Conservation (phyloP, 139 green algal species). For the Limnomonas spitsbergensis region DNA sequence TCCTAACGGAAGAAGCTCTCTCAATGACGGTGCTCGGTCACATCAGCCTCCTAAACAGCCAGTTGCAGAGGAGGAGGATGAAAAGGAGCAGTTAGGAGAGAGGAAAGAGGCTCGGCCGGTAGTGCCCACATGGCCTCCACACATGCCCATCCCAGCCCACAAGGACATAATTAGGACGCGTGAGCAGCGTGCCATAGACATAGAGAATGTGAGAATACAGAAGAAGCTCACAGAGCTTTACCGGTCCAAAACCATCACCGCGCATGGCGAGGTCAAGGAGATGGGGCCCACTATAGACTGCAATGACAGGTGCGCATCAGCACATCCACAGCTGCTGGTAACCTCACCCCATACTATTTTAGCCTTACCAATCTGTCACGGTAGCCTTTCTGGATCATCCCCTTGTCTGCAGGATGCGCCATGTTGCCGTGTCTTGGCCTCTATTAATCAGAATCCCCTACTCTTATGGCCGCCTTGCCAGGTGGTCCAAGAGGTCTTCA, state of each 20-base stretch:
- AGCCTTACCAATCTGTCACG: too few species aligned
- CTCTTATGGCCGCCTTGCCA: too few species aligned
- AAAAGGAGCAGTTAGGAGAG: too few species aligned
- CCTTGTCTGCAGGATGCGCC: too few species aligned
- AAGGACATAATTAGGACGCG: not conserved
- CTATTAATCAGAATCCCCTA: too few species aligned
- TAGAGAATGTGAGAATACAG: not conserved
- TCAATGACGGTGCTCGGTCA: not conserved
- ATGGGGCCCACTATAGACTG: not conserved
- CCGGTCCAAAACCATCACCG: not conserved
- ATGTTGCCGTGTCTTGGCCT: too few species aligned
- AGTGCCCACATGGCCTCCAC: not conserved
- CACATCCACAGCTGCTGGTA: too few species aligned
- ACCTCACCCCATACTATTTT: too few species aligned
- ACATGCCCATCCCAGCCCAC: not conserved
- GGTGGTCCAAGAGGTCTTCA: too few species aligned
- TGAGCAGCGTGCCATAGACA: not conserved
- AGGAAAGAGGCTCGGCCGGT: too few species aligned
- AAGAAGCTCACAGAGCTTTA: not conserved
- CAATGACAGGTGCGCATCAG: not conserved
- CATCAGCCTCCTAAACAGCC: not conserved
- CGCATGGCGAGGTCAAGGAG: not conserved
- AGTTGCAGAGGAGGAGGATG: not conserved
- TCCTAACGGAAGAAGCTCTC: too few species aligned
- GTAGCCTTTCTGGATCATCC: too few species aligned